phyloP scores from a whole-genome alignment of 495 filamentous ascomycete species.

The Penicillium nucicola region DNA sequence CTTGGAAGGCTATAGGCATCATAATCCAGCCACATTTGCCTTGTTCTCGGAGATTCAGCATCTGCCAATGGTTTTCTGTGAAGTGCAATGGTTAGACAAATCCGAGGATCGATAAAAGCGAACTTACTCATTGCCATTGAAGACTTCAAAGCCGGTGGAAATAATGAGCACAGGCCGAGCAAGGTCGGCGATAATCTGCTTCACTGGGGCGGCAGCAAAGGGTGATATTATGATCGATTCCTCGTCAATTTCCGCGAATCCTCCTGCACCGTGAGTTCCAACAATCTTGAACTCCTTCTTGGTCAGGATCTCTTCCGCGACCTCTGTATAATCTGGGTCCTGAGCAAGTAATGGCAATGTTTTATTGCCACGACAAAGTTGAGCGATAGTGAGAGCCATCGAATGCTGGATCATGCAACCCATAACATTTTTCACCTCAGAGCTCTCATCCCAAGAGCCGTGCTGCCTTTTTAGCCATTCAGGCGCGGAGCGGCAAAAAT shows the following conservation, averaged over 20 bases:
- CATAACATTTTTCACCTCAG: conserved; percentile 24
- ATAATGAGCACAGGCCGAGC: conserved; percentile 30
- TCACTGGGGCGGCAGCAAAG: conserved; percentile 30
- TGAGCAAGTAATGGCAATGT: conserved; percentile 24
- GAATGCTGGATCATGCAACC: conserved; percentile 29
- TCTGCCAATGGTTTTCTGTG: conserved; percentile 30
- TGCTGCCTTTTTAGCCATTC: conserved; percentile 29
- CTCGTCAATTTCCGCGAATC: conserved; percentile 38
- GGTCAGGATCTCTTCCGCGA: conserved; percentile 27
- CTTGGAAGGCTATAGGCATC: conserved; percentile 23
- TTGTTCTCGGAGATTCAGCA: conserved; percentile 37
- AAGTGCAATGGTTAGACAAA: conserved; percentile 21
- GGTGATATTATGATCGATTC: conserved; percentile 31
- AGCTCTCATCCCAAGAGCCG: conserved; percentile 24
- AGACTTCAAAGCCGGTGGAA: conserved; percentile 22
- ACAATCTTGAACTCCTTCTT: conserved; percentile 36
- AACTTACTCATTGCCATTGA: conserved; percentile 29
- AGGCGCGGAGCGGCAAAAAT: conserved; percentile 29
- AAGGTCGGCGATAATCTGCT: conserved; percentile 35
- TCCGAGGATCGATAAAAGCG: conserved; percentile 22
- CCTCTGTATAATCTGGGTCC: conserved; percentile 31
- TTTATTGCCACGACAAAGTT: conserved; percentile 26
- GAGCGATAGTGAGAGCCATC: conserved; percentile 33
- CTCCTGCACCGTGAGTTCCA: conserved; percentile 34
- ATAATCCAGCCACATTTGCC: conserved; percentile 33